phyloP scores from a whole-genome alignment of 228 moss, liverwort and hornwort species.

The Sphagnum fallax region DNA sequence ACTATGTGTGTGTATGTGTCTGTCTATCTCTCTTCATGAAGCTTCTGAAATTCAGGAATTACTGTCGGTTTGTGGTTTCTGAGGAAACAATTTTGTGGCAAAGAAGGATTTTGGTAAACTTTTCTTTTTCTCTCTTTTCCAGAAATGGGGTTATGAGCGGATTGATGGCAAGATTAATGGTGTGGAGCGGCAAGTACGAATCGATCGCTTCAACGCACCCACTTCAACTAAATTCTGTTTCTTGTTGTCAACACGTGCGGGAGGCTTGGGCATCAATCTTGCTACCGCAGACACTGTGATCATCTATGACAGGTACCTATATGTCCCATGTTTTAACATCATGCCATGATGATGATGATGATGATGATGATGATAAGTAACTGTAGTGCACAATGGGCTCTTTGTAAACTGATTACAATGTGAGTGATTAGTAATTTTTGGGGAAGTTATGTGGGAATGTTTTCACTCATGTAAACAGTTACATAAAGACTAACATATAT shows the following conservation, averaged over 20 bases:
- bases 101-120: no score
- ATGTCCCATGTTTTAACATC: background rate
- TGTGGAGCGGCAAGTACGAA: constrained; percentile 85
- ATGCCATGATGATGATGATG: background rate
- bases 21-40: background rate
- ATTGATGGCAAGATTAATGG: constrained; percentile 92
- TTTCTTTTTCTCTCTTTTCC: background rate
- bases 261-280: constrained; percentile 92
- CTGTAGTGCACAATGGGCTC: no score
- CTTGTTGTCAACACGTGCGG: constrained; percentile 89
- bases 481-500: no score
- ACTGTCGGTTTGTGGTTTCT: no score
- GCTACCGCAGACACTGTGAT: constrained; percentile 90
- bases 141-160: constrained; percentile 99
- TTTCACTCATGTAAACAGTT: no score
- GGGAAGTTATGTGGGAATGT: constrained; percentile 1
- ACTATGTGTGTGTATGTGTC: constrained; percentile 48
- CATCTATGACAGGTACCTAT: constrained; percentile 80
- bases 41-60: background rate
- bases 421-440: no score
- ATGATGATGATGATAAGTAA: background rate
- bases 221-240: constrained; percentile 90
- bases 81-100: no score
- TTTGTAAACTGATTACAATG: constrained; percentile 2
- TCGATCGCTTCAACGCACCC: constrained; percentile 82